phyloP scores from a whole-genome alignment of 257 asterid genomes.

The Scutellaria barbata region DNA sequence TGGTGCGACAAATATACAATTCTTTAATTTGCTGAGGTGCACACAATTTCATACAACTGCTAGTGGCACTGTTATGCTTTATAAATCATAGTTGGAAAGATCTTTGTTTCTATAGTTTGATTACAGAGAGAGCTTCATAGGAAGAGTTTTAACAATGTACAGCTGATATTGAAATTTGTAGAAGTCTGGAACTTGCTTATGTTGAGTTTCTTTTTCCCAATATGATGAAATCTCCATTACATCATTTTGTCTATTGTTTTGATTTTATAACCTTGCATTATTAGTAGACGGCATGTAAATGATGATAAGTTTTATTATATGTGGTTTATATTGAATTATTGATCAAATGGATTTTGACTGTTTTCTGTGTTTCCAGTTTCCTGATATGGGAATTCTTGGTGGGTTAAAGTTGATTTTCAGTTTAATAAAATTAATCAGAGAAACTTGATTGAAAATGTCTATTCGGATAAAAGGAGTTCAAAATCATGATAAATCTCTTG shows the following conservation, averaged over 20 bases:
- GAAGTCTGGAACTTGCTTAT: neutral
- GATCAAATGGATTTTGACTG: no score
- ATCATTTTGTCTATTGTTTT: no score
- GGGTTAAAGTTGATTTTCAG: neutral
- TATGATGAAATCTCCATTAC: no score
- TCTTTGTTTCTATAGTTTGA: neutral
- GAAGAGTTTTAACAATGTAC: neutral
- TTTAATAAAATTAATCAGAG: neutral
- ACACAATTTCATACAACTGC: slow-evolving; percentile 12
- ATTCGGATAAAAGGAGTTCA: no score
- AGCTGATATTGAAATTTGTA: neutral
- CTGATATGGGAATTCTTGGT: neutral
- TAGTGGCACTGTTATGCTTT: neutral
- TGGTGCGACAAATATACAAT: neutral
- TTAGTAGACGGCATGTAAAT: no score
- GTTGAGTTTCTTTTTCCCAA: neutral
- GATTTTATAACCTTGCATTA: no score
- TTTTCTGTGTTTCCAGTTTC: neutral
- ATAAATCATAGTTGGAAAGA: neutral
- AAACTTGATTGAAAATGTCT: no score
- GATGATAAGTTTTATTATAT: no score
- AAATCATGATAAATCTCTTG: no score
- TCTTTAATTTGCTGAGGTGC: neutral
- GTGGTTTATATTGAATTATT: no score
- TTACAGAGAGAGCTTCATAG: neutral